Conservation (phyloP, 2,329 filamentous ascomycete genomes). For the Aspergillus latus region DNA sequence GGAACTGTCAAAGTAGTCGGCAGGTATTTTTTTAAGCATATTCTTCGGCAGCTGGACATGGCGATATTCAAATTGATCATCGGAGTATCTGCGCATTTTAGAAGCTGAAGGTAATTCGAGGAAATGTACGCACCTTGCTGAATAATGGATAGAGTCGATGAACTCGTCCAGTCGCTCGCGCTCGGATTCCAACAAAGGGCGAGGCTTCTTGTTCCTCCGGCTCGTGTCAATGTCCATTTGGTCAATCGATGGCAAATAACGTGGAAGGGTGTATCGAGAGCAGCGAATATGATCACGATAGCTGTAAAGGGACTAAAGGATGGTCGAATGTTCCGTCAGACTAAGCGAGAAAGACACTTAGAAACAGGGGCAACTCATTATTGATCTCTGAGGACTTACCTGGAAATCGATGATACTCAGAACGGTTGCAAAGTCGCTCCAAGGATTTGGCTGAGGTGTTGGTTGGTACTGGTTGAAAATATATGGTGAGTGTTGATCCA, state of each 20-base stretch:
- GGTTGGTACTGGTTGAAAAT: not conserved
- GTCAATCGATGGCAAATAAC: slow-evolving; percentile 9
- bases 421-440: not conserved
- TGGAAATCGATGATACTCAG: not conserved
- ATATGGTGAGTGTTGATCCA: not conserved
- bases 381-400: not conserved
- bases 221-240: slow-evolving; percentile 67
- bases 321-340: not conserved
- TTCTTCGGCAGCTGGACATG: slow-evolving; percentile 97
- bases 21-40: slow-evolving; percentile 95
- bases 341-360: not conserved
- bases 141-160: slow-evolving; percentile 93
- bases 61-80: slow-evolving; percentile 91
- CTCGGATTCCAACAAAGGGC: slow-evolving; percentile 77
- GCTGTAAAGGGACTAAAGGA: not conserved
- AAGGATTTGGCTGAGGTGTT: not conserved
- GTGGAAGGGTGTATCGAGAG: not conserved
- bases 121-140: slow-evolving; percentile 66
- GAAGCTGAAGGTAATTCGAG: slow-evolving; percentile 14
- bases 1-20: slow-evolving; percentile 84
- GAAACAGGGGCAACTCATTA: no score
- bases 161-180: slow-evolving; percentile 84
- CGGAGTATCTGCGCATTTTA: slow-evolving; percentile 70
- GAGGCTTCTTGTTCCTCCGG: slow-evolving; percentile 82
- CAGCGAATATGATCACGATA: not conserved